These are phyloP conservation scores for Thalassiosira mediterranea DNA, from an alignment of 352 stramenopile genomes.

Conservation along the genomic window DNA sequence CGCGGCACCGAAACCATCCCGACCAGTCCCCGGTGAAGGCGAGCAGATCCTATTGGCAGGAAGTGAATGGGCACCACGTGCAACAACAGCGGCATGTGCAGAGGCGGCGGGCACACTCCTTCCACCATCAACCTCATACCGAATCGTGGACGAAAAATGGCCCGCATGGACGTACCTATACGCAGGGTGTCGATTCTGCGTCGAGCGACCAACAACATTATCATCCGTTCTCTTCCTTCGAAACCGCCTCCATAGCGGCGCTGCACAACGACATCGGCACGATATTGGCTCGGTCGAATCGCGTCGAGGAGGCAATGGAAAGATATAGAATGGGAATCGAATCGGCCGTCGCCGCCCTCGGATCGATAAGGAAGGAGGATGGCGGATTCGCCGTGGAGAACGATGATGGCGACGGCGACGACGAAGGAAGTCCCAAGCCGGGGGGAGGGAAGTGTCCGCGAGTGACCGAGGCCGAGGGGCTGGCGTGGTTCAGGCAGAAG, in stretches of 20 bases:
- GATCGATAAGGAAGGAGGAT: background rate
- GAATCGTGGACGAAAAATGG: background rate
- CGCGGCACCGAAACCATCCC: background rate
- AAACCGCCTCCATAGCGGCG: constrained; percentile 27
- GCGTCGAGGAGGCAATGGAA: constrained; percentile 29
- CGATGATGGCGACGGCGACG: background rate
- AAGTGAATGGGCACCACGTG: too few relatives aligned
- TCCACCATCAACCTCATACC: constrained; percentile 1
- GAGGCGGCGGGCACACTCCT: constrained; percentile 2
- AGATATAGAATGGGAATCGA: constrained; percentile 39
- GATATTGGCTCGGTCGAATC: constrained; percentile 36
- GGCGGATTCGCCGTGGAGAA: background rate
- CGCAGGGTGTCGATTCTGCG: too few relatives aligned
- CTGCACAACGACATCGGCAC: constrained; percentile 56
- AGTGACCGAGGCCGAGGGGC: constrained; percentile 28
- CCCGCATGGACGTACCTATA: too few relatives aligned
- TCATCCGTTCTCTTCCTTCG: constrained; percentile 8
- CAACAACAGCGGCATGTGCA: background rate
- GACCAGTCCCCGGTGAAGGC: background rate
- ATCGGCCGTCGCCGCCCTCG: constrained; percentile 9
- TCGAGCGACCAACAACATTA: background rate
- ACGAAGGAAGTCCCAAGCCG: background rate
- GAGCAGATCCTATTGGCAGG: background rate
- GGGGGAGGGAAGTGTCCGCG: constrained; percentile 22
- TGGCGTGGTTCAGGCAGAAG: constrained; percentile 49